Conservation (phyloP, 139 green algal species). For the Raphidocelis subcapitata region DNA sequence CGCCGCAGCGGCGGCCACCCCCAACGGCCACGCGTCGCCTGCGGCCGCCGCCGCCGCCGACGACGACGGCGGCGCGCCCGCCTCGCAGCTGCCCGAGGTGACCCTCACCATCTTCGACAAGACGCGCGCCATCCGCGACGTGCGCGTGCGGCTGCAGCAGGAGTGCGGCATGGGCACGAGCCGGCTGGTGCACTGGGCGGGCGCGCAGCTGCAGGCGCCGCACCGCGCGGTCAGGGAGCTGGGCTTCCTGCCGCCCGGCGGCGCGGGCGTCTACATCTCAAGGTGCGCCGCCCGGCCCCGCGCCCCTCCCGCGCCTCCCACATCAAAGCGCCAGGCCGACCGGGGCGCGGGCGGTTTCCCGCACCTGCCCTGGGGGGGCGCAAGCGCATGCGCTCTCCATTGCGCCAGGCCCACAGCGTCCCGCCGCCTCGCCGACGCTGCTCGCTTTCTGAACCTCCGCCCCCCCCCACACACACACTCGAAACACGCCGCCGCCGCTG, state of each 20-base stretch:
- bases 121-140: constrained; percentile 42
- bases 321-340: no score
- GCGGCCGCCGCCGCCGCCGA: no score
- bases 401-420: no score
- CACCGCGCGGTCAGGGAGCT: constrained; percentile 78
- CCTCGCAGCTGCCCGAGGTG: constrained; percentile 28
- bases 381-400: no score
- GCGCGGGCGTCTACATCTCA: constrained; percentile 17
- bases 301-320: no score
- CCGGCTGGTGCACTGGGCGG: constrained; percentile 85
- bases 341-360: no score
- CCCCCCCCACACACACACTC: no score
- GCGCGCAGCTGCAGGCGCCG: constrained; percentile 54
- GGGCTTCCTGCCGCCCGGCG: constrained; percentile 67
- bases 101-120: constrained; percentile 42
- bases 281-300: not conserved
- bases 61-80: no score
- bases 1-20: not conserved
- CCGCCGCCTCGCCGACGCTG: no score
- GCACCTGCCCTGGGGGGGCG: constrained; percentile 8
- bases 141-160: constrained; percentile 51
- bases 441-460: no score
- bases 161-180: constrained; percentile 80
- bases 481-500: constrained; percentile 8
- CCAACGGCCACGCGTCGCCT: not conserved